phyloP scores from a whole-genome alignment of 2,329 filamentous ascomycete species.

The Cladosporium oxysporum region DNA sequence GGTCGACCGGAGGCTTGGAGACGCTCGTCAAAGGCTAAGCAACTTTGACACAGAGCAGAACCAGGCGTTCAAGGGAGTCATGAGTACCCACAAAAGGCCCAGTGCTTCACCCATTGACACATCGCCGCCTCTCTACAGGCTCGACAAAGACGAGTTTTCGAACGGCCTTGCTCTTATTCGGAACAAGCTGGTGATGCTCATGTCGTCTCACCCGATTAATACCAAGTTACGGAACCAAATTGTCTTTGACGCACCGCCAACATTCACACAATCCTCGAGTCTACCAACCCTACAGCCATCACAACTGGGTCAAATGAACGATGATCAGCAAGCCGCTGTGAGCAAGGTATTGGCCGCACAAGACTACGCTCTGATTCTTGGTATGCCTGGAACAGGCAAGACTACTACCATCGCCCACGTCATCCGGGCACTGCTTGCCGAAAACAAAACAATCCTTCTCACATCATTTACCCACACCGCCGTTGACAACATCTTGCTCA shows the following conservation, averaged over 20 bases:
- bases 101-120: background rate
- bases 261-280: constrained; percentile 62
- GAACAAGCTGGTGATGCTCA: constrained; percentile 90
- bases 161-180: constrained; percentile 95
- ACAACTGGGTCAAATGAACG: constrained; percentile 62
- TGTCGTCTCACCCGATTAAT: constrained; percentile 52
- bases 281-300: constrained; percentile 26
- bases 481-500: constrained; percentile 95
- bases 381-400: constrained; percentile 98
- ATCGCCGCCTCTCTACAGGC: constrained; percentile 67
- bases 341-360: constrained; percentile 93
- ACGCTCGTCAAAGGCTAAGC: constrained; percentile 72
- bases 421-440: constrained; percentile 82
- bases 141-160: constrained; percentile 98
- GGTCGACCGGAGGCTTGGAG: constrained; percentile 86
- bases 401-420: constrained; percentile 98
- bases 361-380: constrained; percentile 94
- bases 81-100: constrained; percentile 70
- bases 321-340: constrained; percentile 83
- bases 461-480: constrained; percentile 97
- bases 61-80: constrained; percentile 86
- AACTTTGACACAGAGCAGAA: constrained; percentile 77
- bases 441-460: constrained; percentile 88
- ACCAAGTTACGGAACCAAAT: constrained; percentile 72
- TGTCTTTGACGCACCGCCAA: constrained; percentile 72